Base-by-base conservation (phyloP, 805 yeast genomes). In the Starmerella etchellsii region DNA sequence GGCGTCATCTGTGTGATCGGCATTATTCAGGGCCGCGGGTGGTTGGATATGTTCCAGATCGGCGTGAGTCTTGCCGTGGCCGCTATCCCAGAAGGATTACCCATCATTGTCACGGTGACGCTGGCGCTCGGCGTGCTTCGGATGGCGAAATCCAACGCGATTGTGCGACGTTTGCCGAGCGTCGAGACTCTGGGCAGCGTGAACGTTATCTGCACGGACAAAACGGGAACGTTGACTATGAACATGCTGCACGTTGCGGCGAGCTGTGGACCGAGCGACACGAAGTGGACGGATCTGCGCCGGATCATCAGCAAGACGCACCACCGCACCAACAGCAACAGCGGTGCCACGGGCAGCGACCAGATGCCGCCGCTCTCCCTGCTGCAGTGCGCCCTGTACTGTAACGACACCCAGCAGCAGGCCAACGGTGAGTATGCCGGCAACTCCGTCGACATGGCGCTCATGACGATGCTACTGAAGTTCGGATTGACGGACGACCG, bases 41-140 rank as follows among this genome's bases (percentile, higher is more conserved):
- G 96, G 95, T 70, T 91, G 43, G 97, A 91, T 48, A 91, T 93
- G 96, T 88, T 91, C 64, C 95, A 88, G 60, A 85, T 91, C 43
- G 83, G 95, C 1, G 99, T 91, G 9, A 85, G 96, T 1, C 68
- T 91, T 47, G 99, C 98, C 2, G 99, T 91, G 16, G 99, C 99
- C 37, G 98, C 98, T 3, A 91, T 91, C 53, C 99, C 99, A 4
- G 99, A 91, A 62, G 99, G 99, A 40, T 71, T 91, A 51, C 98
- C 99, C 0, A 91, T 91, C 54, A 91, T 91, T 59, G 98, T 91
- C 31, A 88, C 99, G 5, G 98, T 91, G 9, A 91, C 98, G 0
- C 67, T 91, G 48, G 99, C 98, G 0, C 67, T 91, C 19, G 98
- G 98, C 37, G 98, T 91, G 33, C 67, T 91, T 51, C 71, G 97